Evolutionary conservation across 257 asterid genomes (phyloP), one percentile per base, ranked within the genome.

Genomic region (Fraxinus excelsior): DNA sequence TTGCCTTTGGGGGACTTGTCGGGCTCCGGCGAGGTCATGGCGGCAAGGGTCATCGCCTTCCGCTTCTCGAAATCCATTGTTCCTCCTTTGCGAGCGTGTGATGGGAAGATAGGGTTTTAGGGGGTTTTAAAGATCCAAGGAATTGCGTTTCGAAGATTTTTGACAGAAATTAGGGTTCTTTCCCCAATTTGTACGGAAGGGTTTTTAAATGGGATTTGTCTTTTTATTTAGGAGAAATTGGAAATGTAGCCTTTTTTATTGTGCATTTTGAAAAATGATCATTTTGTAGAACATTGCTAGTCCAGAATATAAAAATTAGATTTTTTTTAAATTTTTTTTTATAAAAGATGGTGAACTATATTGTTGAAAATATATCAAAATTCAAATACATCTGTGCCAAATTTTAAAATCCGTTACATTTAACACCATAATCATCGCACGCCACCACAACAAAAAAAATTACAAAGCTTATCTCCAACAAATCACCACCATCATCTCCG

Each of bases 1-100:
- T 64, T 83, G 74, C 99, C 99, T 81, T 96, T 96, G 0, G 99
- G 99, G 16, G 99, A 96, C 46, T 91, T 90, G 75, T 96, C 99
- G 7, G 97, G 91, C 68, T 86, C 94, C 67, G 91, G 85, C 42
- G 97, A 90, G 67, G 78, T 82, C 74, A 93, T 91, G 74, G 93
- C 82, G 68, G 92, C 89, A 14, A 96, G 80, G 75, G 96, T 85
- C 40, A 86, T 87, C 60, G 82, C 77, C 82, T 96, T 96, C 84
- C 97, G 84, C 86, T 86, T 87, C 79, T 78, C 91, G 81, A 93
- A 96, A 88, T 86, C 96, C 97, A 91, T 93, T 38, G 28, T 51
- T 68, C 25, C 25, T 21, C 35, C 9, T 29, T 16, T 7, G 62
- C 72, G n/a, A 3, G 70, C 18, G 34, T 26, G 25, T 68, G 38